phyloP scores from a whole-genome alignment of 495 filamentous ascomycete genomes.

The Penicillium lividum region DNA sequence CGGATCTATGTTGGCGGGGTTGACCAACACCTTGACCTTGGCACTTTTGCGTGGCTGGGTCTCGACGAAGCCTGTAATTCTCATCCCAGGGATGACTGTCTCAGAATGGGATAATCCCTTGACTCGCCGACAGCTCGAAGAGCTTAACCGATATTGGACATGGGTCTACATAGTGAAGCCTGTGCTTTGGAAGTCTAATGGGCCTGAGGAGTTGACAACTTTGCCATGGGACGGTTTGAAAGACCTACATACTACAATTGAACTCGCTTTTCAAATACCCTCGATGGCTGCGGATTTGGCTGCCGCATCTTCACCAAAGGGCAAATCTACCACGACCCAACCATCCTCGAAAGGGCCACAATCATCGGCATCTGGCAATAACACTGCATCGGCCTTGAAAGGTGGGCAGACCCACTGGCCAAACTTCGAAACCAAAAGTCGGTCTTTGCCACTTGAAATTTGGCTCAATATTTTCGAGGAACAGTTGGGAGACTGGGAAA shows the following conservation, averaged over 20 bases:
- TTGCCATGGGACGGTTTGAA: conserved; percentile 68
- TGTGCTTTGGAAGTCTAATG: conserved; percentile 71
- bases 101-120: conserved; percentile 86
- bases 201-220: conserved; percentile 45
- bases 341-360: conserved; percentile 11
- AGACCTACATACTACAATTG: conserved; percentile 63
- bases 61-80: conserved; percentile 75
- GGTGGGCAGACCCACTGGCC: conserved; percentile 34
- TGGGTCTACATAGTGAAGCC: conserved; percentile 75
- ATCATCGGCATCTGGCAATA: conserved; percentile 62
- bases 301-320: neutral
- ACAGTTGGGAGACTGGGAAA: conserved; percentile 81
- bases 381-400: conserved; percentile 55
- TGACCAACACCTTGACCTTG: conserved; percentile 71
- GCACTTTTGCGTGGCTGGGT: conserved; percentile 80
- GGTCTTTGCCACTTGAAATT: conserved; percentile 72
- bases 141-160: conserved; percentile 76
- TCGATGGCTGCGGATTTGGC: conserved; percentile 14
- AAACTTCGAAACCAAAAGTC: conserved; percentile 24
- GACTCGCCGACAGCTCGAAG: conserved; percentile 77
- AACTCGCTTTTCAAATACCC: conserved; percentile 48
- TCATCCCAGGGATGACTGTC: conserved; percentile 80
- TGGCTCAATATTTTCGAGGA: conserved; percentile 87
- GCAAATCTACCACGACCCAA: conserved; percentile 1
- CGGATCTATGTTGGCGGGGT: conserved; percentile 79